A percentile compares a stretch with the other conserved stretches of the same genome.
phyloP scores from a whole-genome alignment of 768 basidiomycete genomes.

The Serpula lacrymans region DNA sequence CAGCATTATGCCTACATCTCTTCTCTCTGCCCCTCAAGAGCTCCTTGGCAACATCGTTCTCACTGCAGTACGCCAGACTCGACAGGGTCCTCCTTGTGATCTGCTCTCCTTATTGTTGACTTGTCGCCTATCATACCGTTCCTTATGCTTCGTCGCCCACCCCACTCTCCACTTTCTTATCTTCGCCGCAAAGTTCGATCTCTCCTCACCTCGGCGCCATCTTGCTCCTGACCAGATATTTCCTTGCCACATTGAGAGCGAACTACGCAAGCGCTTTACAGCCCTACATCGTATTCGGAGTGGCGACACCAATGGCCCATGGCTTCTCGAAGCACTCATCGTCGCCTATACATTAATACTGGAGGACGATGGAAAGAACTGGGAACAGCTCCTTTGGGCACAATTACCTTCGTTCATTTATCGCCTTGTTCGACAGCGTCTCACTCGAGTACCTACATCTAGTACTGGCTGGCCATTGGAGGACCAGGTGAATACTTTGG shows the following conservation, averaged over 20 bases:
- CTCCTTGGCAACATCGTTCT: slow-evolving; percentile 34
- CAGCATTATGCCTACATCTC: slow-evolving; percentile 29
- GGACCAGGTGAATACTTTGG: slow-evolving; percentile 43
- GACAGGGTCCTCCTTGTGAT: slow-evolving; percentile 31
- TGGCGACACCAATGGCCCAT: slow-evolving; percentile 32
- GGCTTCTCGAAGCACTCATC: slow-evolving; percentile 45
- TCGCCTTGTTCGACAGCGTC: slow-evolving; percentile 34
- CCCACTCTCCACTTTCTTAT: slow-evolving; percentile 35
- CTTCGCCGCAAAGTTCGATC: slow-evolving; percentile 50
- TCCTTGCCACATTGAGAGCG: slow-evolving; percentile 35
- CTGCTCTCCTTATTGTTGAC: slow-evolving; percentile 29
- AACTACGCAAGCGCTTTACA: slow-evolving; percentile 42
- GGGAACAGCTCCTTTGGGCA: slow-evolving; percentile 43
- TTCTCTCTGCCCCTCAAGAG: slow-evolving; percentile 30
- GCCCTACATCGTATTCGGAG: slow-evolving; percentile 44
- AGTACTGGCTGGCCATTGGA: slow-evolving; percentile 50
- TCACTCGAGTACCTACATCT: slow-evolving; percentile 34
- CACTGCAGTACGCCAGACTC: slow-evolving; percentile 24
- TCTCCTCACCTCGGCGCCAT: slow-evolving; percentile 37
- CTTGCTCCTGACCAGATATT: slow-evolving; percentile 24
- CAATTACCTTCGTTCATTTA: slow-evolving; percentile 39
- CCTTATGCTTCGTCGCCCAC: slow-evolving; percentile 20
- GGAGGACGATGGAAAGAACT: slow-evolving; percentile 50
- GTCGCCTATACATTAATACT: slow-evolving; percentile 56
- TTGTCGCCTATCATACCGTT: slow-evolving; percentile 29